These are phyloP conservation scores for Solanum chiquidenum DNA, from an alignment of 257 asterid genomes.

Conservation along the genomic window DNA sequence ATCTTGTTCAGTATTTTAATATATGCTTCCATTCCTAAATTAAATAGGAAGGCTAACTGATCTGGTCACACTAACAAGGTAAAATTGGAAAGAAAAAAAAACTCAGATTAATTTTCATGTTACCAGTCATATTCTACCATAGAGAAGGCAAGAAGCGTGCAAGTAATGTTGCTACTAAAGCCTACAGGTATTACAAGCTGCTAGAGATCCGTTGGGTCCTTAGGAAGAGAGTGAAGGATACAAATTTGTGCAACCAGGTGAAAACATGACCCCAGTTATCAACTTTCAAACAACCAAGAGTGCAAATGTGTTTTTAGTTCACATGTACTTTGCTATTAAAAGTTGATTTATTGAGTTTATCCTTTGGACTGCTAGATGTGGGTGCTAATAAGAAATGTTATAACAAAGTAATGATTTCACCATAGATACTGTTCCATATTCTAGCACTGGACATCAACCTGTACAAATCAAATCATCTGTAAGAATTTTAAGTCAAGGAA, in stretches of 20 bases:
- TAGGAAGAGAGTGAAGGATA: background rate
- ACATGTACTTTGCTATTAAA: background rate
- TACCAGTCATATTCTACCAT: background rate
- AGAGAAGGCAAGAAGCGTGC: background rate
- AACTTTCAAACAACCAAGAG: background rate
- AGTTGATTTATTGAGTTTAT: background rate
- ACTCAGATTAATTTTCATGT: background rate
- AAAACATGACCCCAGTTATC: background rate
- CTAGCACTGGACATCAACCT: background rate
- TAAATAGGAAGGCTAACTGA: background rate
- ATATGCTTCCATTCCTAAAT: background rate
- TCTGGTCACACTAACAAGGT: background rate
- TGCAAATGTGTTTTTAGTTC: background rate
- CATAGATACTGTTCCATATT: background rate
- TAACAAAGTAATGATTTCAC: background rate
- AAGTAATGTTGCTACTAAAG: background rate
- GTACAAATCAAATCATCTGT: background rate
- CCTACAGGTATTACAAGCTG: background rate
- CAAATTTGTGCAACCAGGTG: background rate
- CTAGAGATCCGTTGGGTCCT: background rate
- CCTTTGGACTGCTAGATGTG: background rate
- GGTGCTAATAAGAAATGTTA: background rate
- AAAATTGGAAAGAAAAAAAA: background rate
- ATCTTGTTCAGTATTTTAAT: background rate
- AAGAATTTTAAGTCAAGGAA: background rate